These are phyloP conservation scores for Suillus brevipes DNA, from an alignment of 768 basidiomycete species.

Conservation along the genomic window DNA sequence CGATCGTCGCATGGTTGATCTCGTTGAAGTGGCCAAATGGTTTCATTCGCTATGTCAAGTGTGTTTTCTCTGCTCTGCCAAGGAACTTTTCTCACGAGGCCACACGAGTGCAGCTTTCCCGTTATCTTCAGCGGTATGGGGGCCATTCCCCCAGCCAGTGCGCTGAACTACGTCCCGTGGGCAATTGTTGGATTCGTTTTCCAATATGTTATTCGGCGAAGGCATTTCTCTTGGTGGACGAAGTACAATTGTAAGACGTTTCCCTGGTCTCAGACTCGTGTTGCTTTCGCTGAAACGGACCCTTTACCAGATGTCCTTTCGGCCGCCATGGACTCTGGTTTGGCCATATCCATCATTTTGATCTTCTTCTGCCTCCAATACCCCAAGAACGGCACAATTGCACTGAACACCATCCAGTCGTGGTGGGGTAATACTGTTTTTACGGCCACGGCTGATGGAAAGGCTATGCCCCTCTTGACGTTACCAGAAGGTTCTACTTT, in stretches of 20 bases:
- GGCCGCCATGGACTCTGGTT: conserved; percentile 70
- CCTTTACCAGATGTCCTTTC: conserved; percentile 55
- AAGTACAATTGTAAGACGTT: conserved; percentile 44
- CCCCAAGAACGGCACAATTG: conserved; percentile 61
- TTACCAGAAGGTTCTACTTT: conserved; percentile 23
- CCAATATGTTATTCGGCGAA: conserved; percentile 59
- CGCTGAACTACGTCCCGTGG: conserved; percentile 69
- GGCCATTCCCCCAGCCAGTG: conserved; percentile 63
- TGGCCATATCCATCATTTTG: conserved; percentile 54
- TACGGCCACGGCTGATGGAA: conserved; percentile 31
- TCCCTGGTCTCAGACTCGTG: background rate
- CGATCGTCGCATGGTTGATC: conserved; percentile 54
- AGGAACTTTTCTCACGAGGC: background rate
- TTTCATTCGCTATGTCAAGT: conserved; percentile 65
- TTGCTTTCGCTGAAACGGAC: background rate
- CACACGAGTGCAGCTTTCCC: conserved; percentile 37
- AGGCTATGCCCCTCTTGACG: conserved; percentile 11
- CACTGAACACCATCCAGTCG: conserved; percentile 45
- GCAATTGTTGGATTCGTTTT: conserved; percentile 65
- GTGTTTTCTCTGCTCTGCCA: conserved; percentile 22
- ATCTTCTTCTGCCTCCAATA: conserved; percentile 69
- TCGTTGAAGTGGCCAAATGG: conserved; percentile 62
- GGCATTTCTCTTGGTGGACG: conserved; percentile 68
- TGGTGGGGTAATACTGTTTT: conserved; percentile 73
- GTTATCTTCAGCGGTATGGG: conserved; percentile 58